Base-by-base conservation (phyloP, 75 land plant genomes). In the Larix kaempferi region DNA sequence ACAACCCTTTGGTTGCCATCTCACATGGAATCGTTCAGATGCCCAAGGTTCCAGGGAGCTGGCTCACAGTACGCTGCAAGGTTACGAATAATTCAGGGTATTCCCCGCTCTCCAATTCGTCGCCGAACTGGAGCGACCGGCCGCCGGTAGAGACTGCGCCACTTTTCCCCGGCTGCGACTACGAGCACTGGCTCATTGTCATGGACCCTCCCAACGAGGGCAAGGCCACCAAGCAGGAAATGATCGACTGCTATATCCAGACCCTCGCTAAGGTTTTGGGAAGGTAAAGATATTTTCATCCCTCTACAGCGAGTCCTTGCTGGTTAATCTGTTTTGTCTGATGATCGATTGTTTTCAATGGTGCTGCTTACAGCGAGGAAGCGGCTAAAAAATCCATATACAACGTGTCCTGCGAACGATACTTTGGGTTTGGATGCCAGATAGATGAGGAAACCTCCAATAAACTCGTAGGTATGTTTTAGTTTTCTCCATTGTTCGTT, bases 341-440 rank as follows among this genome's bases (percentile, higher is more conserved):
- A 29, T 29, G 33, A 29, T 29, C 33, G 33, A 29, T 29, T 29
- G 33, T 29, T 29, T 29, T 29, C 33, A 29, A 29, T 29, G 33
- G 33, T 1, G 33, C 1, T 29, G 33, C 33, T 29, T 29, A 29
- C 33, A 29, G 92, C 71, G 92, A 88, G 33, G 90, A 90, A 65
- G 88, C 88, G 64, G 92, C 92, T 35, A 86, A 79, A 79, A 88
- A 88, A 82, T 84, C 81, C 77, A 90, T 90, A 16, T 90, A 90
- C 54, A 90, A 90, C 84, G 93, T 91, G 13, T 91, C 93, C 0
- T 91, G 89, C 44, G 91, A 91, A 82, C 78, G 93, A 52, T 91
- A 91, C 72, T 91, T 84, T 78, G 93, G 93, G 22, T 91, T 91
- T 58, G 93, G 93, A 4, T 91, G 93, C 79, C 89, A 91, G 82